Conservation (phyloP, 192 early-diverging fungal genomes). For the Backusella westeae region DNA sequence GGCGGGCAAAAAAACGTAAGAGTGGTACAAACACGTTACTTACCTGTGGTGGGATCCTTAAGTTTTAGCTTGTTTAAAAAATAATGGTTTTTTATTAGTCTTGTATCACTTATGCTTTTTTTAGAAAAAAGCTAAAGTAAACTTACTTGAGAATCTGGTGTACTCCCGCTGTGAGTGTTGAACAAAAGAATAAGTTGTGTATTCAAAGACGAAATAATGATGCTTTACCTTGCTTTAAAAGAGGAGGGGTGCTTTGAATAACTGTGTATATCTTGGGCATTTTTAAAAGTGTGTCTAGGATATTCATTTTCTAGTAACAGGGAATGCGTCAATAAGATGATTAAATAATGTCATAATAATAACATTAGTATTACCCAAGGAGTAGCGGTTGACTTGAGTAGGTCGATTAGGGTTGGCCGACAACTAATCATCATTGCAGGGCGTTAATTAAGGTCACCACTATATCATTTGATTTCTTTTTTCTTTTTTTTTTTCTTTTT, state of each 20-base stretch:
- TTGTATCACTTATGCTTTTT: neutral
- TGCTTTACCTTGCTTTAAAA: neutral
- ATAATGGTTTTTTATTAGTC: neutral
- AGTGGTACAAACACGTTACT: slow-evolving; percentile 2
- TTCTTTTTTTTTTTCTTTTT: neutral
- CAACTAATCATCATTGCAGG: neutral
- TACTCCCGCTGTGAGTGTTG: neutral
- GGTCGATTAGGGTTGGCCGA: slow-evolving; percentile 20
- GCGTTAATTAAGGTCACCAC: neutral
- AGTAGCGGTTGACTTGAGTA: neutral
- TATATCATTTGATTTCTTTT: neutral
- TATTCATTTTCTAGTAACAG: neutral
- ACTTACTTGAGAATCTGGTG: neutral
- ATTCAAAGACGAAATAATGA: neutral
- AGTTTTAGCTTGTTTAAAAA: neutral
- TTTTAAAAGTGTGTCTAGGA: neutral
- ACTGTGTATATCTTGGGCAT: neutral
- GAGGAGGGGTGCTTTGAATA: neutral
- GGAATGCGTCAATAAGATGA: neutral
- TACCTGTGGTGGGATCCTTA: slow-evolving; percentile 6
- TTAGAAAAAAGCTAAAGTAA: neutral
- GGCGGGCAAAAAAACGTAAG: neutral
- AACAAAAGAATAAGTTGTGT: neutral
- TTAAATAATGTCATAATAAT: neutral
- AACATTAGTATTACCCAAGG: neutral